These are phyloP conservation scores for Diplodia mutila DNA, from an alignment of 2,329 filamentous ascomycete genomes.

Conservation along the genomic window DNA sequence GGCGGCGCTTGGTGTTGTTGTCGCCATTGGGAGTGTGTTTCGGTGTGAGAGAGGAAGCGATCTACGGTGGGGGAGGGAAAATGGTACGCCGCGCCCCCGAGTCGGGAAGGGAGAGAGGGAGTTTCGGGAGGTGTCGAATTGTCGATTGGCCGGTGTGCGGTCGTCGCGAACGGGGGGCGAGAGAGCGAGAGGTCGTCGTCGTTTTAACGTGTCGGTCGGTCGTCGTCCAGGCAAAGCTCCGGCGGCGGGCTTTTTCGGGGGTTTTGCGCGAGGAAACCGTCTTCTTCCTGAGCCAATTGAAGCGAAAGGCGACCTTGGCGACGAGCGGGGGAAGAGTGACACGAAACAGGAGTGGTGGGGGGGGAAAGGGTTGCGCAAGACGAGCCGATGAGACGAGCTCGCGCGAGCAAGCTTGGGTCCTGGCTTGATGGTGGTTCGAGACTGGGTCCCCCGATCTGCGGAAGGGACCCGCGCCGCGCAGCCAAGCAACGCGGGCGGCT, in stretches of 20 bases:
- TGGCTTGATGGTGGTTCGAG: slow-evolving; percentile 22
- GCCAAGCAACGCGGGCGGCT: not conserved
- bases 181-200: too few relatives aligned
- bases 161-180: too few relatives aligned
- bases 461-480: slow-evolving; percentile 12
- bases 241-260: too few relatives aligned
- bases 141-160: too few relatives aligned
- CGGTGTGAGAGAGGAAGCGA: not conserved
- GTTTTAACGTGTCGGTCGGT: too few relatives aligned
- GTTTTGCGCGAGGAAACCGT: too few relatives aligned
- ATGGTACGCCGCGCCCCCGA: too few relatives aligned
- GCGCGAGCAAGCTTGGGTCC: slow-evolving; percentile 6
- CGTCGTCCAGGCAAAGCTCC: too few relatives aligned
- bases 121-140: too few relatives aligned
- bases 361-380: not conserved
- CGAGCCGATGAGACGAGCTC: slow-evolving; percentile 19
- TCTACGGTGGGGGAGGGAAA: not conserved
- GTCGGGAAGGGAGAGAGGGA: too few relatives aligned
- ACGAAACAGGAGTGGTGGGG: not conserved
- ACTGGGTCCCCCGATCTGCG: slow-evolving; percentile 15
- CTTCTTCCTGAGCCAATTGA: not conserved
- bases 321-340: not conserved
- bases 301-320: not conserved
- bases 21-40: slow-evolving; percentile 7
- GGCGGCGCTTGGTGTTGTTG: not conserved